Evolutionary conservation across 768 basidiomycete species (phyloP), one percentile per base, ranked within the genome.

Genomic region (Suillus subalutaceus): DNA sequence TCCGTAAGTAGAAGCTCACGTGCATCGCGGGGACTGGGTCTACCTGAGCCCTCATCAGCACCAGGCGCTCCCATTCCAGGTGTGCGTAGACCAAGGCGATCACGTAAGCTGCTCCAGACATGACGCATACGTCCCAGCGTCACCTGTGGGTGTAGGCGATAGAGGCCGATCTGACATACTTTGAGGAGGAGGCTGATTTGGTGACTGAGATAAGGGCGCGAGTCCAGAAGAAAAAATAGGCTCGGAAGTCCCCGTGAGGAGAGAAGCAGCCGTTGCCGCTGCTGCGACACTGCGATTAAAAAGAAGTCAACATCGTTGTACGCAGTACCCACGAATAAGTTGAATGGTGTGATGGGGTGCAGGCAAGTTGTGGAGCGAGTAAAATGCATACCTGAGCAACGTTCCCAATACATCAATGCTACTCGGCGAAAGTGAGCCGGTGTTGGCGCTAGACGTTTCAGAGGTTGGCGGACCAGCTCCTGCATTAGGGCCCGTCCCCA

Each of bases 261-360:
- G 83, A 4, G 93, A 94, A 9, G 91, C 92, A 2, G 93, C 93
- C 1, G 93, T 94, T n/a, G 93, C 93, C 12, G 93, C 91, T n/a
- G 93, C 92, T 4, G 93, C 93, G 40, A 94, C 93, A 70, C 93
- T 92, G 68, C 59, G 73, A 23, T 20, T 23, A 20, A 9, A 56
- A 12, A 59, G 9, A 63, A 60, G 38, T n/a, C 59, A 60, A 18
- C 18, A 43, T 30, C 4, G 10, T 43, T 43, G 41, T 69, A 63
- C 35, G 15, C 32, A 48, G 23, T 44, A 35, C 40, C 35, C 62
- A 56, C 18, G 57, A 64, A 67, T 23, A 59, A 60, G 64, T 59
- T 41, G 63, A 62, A 40, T 48, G 23, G 48, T 68, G 20, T 13
- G 46, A n/a, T 20, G 53, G 40, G 38, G 13, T 18, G 13, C 23